Base-by-base conservation (phyloP, 306 rosid species). In the Pyrus betulifolia region DNA sequence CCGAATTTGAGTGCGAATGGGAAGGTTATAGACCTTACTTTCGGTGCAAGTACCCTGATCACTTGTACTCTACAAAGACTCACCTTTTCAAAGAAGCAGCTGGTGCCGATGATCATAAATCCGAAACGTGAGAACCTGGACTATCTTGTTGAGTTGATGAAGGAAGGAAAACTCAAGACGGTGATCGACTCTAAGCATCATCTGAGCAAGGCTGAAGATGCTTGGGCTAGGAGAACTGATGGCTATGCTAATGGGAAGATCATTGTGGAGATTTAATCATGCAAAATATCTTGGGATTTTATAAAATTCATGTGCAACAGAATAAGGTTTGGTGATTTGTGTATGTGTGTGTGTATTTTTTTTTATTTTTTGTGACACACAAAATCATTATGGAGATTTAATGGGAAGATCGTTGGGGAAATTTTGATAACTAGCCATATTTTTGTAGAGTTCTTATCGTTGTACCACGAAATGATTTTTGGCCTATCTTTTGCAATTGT, bases 201-300 rank as follows among this genome's bases (percentile, higher is more conserved):
- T 69, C 58, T 88, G 75, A 88, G 89, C 79, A 91, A 85, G 75
- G 91, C 88, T 67, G 95, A 86, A 77, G 90, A 86, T 85, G 93
- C 93, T 49, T 89, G 95, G 95, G 89, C 89, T 54, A 89, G 84
- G 86, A 82, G 86, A 54, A 54, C 59, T 18, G n/a, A 17, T 15
- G 49, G 49, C 49, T 44, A 11, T 44, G 49, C 49, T 44, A 44
- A 11, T 44, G 49, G 49, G 15, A 44, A 44, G 49, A 44, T 44
- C 49, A 44, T 44, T 44, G 49, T 44, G 49, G 49, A 44, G 49
- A 44, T 3, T 44, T 44, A 44, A 44, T 44, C 1, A 52, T 23
- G 19, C 21, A 6, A 52, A 17, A 18, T 52, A 52, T 52, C 8
- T 18, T 18, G 59, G 59, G 59, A 52, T 52, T 52, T 52, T 52